Conservation (phyloP, 352 stramenopile species). For the Pythium dissimile region DNA sequence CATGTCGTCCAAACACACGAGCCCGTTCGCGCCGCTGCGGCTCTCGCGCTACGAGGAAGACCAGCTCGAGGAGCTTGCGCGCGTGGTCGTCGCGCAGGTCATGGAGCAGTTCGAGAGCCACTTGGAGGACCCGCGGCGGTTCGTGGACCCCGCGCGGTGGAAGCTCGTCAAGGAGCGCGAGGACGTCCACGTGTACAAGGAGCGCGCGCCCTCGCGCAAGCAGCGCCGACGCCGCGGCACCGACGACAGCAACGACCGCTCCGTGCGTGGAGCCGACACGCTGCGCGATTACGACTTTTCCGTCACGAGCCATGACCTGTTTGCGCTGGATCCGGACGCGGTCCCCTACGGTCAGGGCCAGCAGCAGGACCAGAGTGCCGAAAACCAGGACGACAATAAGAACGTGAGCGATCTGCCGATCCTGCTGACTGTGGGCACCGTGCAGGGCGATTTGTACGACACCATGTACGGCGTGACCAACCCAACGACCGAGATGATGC, state of each 20-base stretch:
- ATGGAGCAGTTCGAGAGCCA: constrained; percentile 38
- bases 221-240: not conserved
- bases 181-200: constrained; percentile 17
- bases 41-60: constrained; percentile 32
- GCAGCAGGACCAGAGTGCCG: not conserved
- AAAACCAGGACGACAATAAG: too few relatives aligned
- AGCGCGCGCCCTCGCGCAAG: constrained; percentile 3
- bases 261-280: not conserved
- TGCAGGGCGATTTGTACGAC: constrained; percentile 38
- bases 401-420: constrained; percentile 24
- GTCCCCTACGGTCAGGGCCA: not conserved
- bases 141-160: constrained; percentile 44
- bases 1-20: constrained; percentile 24
- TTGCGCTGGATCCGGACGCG: not conserved
- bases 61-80: constrained; percentile 30
- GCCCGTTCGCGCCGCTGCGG: constrained; percentile 37
- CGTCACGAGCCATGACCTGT: constrained; percentile 7
- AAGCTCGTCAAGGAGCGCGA: constrained; percentile 43
- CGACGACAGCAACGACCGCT: not conserved
- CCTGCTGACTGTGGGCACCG: constrained; percentile 28
- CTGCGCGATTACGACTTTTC: not conserved
- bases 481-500: constrained; percentile 39
- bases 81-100: constrained; percentile 34
- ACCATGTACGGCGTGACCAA: constrained; percentile 45
- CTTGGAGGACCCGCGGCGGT: constrained; percentile 16